Percentiles rank a stretch among this genome's conserved stretches.
Conservation (phyloP, 2,329 filamentous ascomycete species). For the Colletotrichum paranaense region DNA sequence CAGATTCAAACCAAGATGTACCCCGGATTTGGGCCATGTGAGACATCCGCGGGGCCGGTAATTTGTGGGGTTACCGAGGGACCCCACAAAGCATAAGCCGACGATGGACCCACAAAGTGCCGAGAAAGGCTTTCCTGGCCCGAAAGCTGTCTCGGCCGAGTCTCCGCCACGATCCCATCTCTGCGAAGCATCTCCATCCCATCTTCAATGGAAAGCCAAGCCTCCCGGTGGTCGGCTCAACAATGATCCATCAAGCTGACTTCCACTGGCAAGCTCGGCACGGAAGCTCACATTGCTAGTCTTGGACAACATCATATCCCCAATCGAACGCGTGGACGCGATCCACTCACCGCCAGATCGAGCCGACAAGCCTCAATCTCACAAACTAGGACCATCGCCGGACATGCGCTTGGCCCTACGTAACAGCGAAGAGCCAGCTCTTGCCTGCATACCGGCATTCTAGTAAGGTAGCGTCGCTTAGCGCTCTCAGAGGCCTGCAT, state of each 20-base stretch:
- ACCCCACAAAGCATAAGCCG: background rate
- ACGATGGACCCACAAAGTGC: conserved; percentile 1
- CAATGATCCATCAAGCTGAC: background rate
- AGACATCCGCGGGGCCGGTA: conserved; percentile 8
- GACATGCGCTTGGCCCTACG: conserved; percentile 13
- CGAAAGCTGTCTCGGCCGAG: background rate
- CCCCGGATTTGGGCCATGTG: background rate
- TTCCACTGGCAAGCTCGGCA: conserved; percentile 3
- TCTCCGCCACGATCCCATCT: too few relatives aligned
- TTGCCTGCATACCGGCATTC: conserved; percentile 9
- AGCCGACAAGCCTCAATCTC: background rate
- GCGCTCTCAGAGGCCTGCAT: background rate
- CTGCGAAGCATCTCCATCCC: background rate
- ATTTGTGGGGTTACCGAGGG: conserved; percentile 9
- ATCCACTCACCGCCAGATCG: conserved; percentile 17
- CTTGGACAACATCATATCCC: conserved; percentile 27
- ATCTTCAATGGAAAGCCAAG: background rate
- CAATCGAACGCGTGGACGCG: conserved; percentile 17
- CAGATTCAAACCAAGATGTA: background rate
- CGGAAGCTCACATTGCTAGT: background rate
- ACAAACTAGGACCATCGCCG: background rate
- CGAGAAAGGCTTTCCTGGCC: background rate
- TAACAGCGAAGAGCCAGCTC: background rate
- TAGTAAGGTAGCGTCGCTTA: background rate
- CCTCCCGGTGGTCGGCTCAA: background rate